A percentile compares a stretch with the other conserved stretches of the same genome.
Evolutionary conservation across 192 early-diverging fungal genomes (phyloP).

Genomic region (Lobosporangium transversale): DNA sequence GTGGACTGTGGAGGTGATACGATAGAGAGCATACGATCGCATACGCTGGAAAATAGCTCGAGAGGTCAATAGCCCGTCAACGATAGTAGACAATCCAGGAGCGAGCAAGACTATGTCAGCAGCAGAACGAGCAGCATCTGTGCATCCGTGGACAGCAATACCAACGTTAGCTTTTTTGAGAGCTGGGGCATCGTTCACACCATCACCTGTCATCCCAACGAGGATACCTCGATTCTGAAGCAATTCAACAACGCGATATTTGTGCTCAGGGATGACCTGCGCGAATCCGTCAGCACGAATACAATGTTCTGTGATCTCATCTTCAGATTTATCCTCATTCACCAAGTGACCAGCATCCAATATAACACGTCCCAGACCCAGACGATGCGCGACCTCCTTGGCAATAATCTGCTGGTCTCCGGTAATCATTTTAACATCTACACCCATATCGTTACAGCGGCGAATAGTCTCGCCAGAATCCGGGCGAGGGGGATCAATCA

Average conservation of each 20-base stretch:
- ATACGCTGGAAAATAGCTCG: slow-evolving; percentile 97
- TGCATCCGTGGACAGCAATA: slow-evolving; percentile 96
- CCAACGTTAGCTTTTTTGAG: slow-evolving; percentile 98
- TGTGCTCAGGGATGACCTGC: slow-evolving; percentile 99
- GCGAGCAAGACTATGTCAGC: slow-evolving; percentile 96
- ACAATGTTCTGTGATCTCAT: slow-evolving; percentile 86
- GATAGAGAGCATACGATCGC: slow-evolving; percentile 92
- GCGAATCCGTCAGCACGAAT: slow-evolving; percentile 94
- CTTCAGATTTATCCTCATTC: slow-evolving; percentile 79
- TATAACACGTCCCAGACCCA: slow-evolving; percentile 94
- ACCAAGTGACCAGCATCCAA: slow-evolving; percentile 88
- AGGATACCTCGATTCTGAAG: slow-evolving; percentile 86
- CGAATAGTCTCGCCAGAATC: slow-evolving; percentile 90
- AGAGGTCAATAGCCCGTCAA: slow-evolving; percentile 89
- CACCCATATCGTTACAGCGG: slow-evolving; percentile 85
- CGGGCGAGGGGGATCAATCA: slow-evolving; percentile 90
- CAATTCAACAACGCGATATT: slow-evolving; percentile 94
- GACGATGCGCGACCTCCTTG: slow-evolving; percentile 90
- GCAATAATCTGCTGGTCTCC: slow-evolving; percentile 97
- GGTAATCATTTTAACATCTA: slow-evolving; percentile 97
- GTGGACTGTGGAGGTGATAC: slow-evolving; percentile 96
- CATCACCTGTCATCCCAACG: slow-evolving; percentile 97
- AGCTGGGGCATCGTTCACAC: slow-evolving; percentile 98
- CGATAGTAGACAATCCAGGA: slow-evolving; percentile 91
- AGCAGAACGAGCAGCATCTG: slow-evolving; percentile 94